Conservation (phyloP, 768 basidiomycete species). For the Scleroderma citrinum region DNA sequence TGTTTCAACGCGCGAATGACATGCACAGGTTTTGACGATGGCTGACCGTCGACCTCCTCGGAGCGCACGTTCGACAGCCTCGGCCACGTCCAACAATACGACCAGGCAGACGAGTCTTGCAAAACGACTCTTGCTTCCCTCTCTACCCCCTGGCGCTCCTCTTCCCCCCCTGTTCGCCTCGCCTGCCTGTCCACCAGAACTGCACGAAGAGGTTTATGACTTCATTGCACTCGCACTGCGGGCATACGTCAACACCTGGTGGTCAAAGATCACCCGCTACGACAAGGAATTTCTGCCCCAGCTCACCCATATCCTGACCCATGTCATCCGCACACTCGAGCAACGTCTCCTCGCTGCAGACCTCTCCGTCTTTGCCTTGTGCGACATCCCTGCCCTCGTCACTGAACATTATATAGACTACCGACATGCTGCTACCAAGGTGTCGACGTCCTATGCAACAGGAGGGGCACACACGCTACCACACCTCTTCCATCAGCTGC, state of each 20-base stretch:
- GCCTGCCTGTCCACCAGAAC: slow-evolving; percentile 41
- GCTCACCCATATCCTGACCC: slow-evolving; percentile 51
- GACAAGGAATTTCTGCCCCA: slow-evolving; percentile 80
- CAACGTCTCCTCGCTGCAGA: slow-evolving; percentile 48
- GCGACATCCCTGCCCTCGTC: slow-evolving; percentile 58
- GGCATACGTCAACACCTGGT: slow-evolving; percentile 80
- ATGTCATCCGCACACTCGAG: slow-evolving; percentile 58
- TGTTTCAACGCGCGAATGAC: background rate
- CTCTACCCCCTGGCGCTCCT: slow-evolving; percentile 35
- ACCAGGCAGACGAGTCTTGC: slow-evolving; percentile 34
- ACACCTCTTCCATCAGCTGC: slow-evolving; percentile 71
- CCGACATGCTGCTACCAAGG: slow-evolving; percentile 57
- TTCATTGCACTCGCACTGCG: slow-evolving; percentile 74
- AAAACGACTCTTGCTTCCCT: slow-evolving; percentile 61
- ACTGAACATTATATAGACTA: slow-evolving; percentile 78
- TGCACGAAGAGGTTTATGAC: slow-evolving; percentile 58
- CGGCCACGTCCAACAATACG: slow-evolving; percentile 15
- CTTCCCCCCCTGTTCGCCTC: slow-evolving; percentile 51
- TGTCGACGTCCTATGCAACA: slow-evolving; percentile 62
- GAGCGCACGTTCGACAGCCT: slow-evolving; percentile 18
- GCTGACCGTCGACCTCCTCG: slow-evolving; percentile 8
- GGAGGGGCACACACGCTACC: slow-evolving; percentile 59
- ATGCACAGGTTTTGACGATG: slow-evolving; percentile 2
- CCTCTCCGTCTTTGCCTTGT: slow-evolving; percentile 54
- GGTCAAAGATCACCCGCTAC: slow-evolving; percentile 75